Conservation (phyloP, 768 basidiomycete species). For the Boletus pseudopeckii region DNA sequence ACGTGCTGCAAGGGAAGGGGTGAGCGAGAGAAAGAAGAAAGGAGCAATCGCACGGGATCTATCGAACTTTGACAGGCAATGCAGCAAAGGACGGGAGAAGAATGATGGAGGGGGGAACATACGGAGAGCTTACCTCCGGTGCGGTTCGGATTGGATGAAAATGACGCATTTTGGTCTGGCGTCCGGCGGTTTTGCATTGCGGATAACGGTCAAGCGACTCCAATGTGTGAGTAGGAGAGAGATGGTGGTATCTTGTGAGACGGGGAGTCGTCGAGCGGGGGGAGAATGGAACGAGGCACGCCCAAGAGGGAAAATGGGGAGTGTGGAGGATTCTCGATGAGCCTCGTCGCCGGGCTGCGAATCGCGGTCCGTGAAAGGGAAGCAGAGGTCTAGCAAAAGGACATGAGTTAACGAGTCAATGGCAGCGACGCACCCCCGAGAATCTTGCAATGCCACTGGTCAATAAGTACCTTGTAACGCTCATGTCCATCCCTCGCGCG, state of each 20-base stretch:
- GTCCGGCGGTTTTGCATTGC: slow-evolving; percentile 27
- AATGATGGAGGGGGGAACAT: slow-evolving; percentile 2
- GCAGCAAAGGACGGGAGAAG: slow-evolving; percentile 7
- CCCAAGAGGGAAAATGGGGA: slow-evolving; percentile 3
- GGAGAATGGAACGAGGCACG: background rate
- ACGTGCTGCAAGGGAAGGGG: slow-evolving; percentile 2
- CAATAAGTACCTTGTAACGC: background rate
- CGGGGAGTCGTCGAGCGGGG: background rate
- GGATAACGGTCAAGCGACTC: slow-evolving; percentile 1
- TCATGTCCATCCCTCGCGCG: no score
- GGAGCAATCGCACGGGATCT: slow-evolving; percentile 16
- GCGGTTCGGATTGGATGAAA: slow-evolving; percentile 9
- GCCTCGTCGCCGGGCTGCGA: slow-evolving; percentile 3
- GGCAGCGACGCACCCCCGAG: background rate
- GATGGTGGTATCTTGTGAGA: background rate
- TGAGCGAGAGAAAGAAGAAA: slow-evolving; percentile 4
- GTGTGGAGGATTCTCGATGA: slow-evolving; percentile 12
- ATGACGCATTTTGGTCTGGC: slow-evolving; percentile 8
- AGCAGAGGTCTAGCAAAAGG: background rate
- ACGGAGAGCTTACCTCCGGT: slow-evolving; percentile 29
- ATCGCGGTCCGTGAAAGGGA: slow-evolving; percentile 10
- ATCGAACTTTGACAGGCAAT: slow-evolving; percentile 7
- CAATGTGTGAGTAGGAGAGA: background rate
- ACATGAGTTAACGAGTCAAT: background rate
- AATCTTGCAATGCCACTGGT: no score